Conservation (phyloP, 306 rosid genomes). For the Cucurbita argyrosperma region DNA sequence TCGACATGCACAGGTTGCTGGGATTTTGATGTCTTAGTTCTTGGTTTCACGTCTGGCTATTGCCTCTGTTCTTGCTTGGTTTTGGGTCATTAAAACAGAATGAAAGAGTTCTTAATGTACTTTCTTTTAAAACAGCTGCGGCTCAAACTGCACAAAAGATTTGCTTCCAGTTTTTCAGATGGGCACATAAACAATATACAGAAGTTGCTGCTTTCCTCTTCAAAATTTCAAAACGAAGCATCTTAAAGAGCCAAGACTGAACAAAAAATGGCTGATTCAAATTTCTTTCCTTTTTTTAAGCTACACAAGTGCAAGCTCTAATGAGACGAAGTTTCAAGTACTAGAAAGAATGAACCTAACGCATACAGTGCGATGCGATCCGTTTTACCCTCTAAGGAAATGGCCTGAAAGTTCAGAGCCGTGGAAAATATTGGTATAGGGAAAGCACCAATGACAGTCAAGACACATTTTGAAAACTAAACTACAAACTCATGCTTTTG, state of each 20-base stretch:
- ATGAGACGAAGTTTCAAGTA: background rate
- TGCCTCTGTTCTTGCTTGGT: constrained; percentile 79
- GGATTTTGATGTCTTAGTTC: constrained; percentile 44
- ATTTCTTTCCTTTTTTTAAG: background rate
- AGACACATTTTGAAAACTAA: background rate
- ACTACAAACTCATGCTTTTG: constrained; percentile 20
- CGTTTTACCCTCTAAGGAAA: background rate
- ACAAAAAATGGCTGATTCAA: background rate
- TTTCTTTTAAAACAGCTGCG: no score
- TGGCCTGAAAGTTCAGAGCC: background rate
- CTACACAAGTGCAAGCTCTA: constrained; percentile 4
- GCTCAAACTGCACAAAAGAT: background rate
- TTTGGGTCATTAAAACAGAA: constrained; percentile 37
- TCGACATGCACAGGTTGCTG: constrained; percentile 68
- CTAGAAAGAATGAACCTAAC: constrained; percentile 4
- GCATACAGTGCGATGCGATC: background rate
- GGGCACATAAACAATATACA: background rate
- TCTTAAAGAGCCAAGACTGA: background rate
- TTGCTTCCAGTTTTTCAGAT: background rate
- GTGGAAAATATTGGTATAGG: background rate
- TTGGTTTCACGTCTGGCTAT: constrained; percentile 50
- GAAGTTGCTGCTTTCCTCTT: background rate
- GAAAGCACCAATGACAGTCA: background rate
- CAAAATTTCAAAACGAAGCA: background rate
- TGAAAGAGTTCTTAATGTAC: no score